Evolutionary conservation across 164 flowering plant genomes (phyloP).

Genomic region (Tetrastigma voinierianum): DNA sequence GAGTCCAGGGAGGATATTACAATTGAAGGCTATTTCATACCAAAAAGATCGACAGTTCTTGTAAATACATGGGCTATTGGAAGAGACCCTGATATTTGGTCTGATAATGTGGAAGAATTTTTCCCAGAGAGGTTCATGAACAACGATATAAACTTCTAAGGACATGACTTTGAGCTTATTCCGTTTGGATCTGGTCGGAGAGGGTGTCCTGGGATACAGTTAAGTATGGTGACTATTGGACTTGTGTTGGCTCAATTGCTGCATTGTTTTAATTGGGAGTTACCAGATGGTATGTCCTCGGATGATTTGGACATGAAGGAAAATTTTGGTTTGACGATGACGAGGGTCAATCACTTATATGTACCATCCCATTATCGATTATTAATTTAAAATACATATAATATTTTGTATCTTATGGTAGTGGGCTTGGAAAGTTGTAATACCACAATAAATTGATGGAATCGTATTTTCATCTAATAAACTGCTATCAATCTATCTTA

Average conservation of each 20-base stretch:
- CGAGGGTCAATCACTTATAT: slow-evolving; percentile 7
- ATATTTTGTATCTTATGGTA: no score
- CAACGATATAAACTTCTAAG: slow-evolving; percentile 8
- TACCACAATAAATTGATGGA: no score
- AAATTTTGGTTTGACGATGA: slow-evolving; percentile 2
- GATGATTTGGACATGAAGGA: background rate
- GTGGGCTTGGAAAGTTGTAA: no score
- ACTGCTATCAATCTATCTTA: no score
- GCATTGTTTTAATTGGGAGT: no score
- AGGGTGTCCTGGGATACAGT: slow-evolving; percentile 16
- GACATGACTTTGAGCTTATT: slow-evolving; percentile 14
- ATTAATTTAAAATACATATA: no score
- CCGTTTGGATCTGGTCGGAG: slow-evolving; percentile 24
- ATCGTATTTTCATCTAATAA: no score
- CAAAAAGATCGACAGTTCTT: slow-evolving; percentile 22
- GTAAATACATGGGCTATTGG: slow-evolving; percentile 30
- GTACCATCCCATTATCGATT: no score
- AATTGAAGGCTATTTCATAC: slow-evolving; percentile 18
- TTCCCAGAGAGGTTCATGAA: slow-evolving; percentile 19
- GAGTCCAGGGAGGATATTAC: slow-evolving; percentile 22
- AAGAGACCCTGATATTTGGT: slow-evolving; percentile 27
- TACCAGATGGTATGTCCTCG: no score
- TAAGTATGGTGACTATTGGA: background rate
- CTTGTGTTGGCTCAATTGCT: no score
- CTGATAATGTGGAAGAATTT: slow-evolving; percentile 9